Conservation (phyloP, 2,329 filamentous ascomycete species). For the Stromatinia cepivora region DNA sequence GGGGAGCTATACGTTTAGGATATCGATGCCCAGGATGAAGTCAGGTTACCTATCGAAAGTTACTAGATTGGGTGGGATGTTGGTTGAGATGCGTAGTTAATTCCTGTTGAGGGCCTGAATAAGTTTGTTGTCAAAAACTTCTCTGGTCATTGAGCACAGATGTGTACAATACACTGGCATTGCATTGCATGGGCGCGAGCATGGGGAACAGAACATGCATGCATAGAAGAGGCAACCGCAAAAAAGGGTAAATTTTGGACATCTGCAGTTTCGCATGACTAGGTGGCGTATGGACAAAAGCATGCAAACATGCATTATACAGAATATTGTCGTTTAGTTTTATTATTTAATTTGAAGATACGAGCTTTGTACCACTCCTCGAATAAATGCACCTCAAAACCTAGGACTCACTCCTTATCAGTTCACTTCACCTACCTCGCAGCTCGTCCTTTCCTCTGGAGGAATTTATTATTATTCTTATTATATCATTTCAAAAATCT, state of each 20-base stretch:
- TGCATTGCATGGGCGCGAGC: not conserved
- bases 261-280: not conserved
- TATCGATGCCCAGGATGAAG: conserved; percentile 1
- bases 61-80: not conserved
- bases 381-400: no score
- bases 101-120: not conserved
- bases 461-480: no score
- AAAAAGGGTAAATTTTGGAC: not conserved
- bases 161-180: not conserved
- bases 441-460: no score
- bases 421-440: no score
- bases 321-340: not conserved
- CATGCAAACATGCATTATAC: not conserved
- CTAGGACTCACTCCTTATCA: no score
- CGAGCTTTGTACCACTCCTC: no score
- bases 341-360: not conserved
- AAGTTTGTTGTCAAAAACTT: not conserved
- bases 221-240: not conserved
- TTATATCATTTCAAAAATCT: no score
- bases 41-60: not conserved
- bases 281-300: not conserved
- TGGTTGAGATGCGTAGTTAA: not conserved
- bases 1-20: conserved; percentile 6
- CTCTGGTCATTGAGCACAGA: not conserved
- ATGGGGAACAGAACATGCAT: conserved; percentile 7